Conservation (phyloP, 495 filamentous ascomycete genomes). For the Recurvomyces mirabilis region DNA sequence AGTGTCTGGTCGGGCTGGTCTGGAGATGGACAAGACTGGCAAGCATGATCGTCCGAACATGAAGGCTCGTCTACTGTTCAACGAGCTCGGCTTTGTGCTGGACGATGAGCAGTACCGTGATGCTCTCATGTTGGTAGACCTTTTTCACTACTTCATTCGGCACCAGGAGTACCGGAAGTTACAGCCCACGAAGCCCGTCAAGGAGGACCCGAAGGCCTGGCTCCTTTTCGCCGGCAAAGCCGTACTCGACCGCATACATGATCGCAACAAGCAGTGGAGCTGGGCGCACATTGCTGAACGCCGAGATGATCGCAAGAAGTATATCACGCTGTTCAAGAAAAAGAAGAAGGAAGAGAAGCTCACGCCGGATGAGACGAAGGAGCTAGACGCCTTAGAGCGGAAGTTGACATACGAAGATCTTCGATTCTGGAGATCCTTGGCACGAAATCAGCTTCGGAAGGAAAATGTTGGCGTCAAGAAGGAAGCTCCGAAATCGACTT, state of each 20-base stretch:
- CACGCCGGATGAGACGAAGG: constrained; percentile 53
- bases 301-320: constrained; percentile 75
- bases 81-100: constrained; percentile 89
- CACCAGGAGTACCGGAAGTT: constrained; percentile 95
- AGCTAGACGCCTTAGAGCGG: constrained; percentile 65
- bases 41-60: constrained; percentile 70
- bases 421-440: constrained; percentile 89
- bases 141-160: constrained; percentile 96
- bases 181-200: constrained; percentile 74
- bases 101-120: constrained; percentile 97
- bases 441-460: constrained; percentile 86
- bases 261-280: constrained; percentile 78
- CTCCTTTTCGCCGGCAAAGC: constrained; percentile 78
- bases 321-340: constrained; percentile 87
- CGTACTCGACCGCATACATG: constrained; percentile 84
- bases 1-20: constrained; percentile 79
- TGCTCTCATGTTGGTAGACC: constrained; percentile 90
- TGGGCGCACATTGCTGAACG: constrained; percentile 92
- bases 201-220: constrained; percentile 88
- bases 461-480: constrained; percentile 80
- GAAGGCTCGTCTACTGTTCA: constrained; percentile 82
- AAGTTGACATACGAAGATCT: constrained; percentile 93
- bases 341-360: constrained; percentile 75
- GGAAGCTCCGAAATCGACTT: constrained; percentile 57
- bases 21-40: constrained; percentile 87